Evolutionary conservation across 176 grass and related monocot genomes (phyloP).

Genomic region (Leersia perrieri): DNA sequence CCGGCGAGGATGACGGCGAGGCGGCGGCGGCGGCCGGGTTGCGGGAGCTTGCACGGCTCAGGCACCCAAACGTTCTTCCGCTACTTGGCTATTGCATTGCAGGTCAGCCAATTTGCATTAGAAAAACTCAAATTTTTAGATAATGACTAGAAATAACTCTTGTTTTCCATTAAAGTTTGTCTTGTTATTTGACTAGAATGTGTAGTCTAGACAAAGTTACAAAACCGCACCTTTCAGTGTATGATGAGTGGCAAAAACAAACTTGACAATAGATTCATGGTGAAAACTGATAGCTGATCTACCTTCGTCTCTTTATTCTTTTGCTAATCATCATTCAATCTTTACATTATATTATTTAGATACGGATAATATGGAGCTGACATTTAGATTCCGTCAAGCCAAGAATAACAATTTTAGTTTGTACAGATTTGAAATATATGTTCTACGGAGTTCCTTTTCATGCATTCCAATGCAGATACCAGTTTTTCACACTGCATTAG

Average conservation of each 20-base stretch:
- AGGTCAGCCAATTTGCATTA: slow-evolving; percentile 35
- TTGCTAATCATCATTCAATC: neutral
- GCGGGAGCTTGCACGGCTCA: slow-evolving; percentile 53
- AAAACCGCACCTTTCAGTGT: neutral
- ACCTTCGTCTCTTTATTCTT: neutral
- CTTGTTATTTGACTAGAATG: neutral
- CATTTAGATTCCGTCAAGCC: no score
- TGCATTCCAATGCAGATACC: no score
- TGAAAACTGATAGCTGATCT: neutral
- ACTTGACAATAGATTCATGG: neutral
- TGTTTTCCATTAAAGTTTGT: neutral
- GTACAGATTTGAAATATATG: neutral
- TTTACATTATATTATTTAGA: neutral
- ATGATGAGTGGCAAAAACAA: neutral
- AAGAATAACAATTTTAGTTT: neutral
- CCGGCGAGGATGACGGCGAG: neutral
- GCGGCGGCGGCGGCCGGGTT: slow-evolving; percentile 22
- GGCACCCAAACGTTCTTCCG: slow-evolving; percentile 82
- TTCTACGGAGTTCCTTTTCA: neutral
- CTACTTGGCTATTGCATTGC: slow-evolving; percentile 86
- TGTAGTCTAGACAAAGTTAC: neutral
- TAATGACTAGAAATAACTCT: neutral
- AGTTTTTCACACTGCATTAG: neutral
- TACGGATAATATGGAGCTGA: no score
- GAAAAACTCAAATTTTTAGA: neutral